Evolutionary conservation across 805 yeast species (phyloP), one percentile per base, ranked within the genome.

Genomic region (Lipomyces orientalis): DNA sequence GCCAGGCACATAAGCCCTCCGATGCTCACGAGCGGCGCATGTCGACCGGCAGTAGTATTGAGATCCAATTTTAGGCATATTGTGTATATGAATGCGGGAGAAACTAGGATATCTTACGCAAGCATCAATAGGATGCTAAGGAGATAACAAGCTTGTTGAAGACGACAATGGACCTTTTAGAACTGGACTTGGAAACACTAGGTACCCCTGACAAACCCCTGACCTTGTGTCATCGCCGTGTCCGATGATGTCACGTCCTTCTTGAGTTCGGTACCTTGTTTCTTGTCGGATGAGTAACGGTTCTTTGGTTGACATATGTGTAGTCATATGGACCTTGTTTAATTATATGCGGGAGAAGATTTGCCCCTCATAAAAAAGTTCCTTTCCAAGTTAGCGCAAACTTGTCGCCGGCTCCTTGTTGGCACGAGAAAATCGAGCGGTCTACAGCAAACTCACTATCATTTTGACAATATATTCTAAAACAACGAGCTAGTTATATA

Each of bases 21-120:
- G 49, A 39, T 39, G 49, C 49, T 14, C 49, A 39, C 49, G 49
- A 39, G 49, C 49, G n/a, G 49, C 49, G 49, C 49, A 39, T 39
- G 49, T 39, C 49, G 49, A 39, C 49, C 49, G 49, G 49, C 49
- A 39, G 49, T 39, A 39, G 49, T 39, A 39, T 16, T 39, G 49
- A 39, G 49, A 39, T 39, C 49, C 49, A 39, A 39, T 3, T 39
- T 39, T 39, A 39, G 49, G 49, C 49, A 39, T 39, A 39, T 39
- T 39, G 49, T 3, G 3, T 39, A 39, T 2, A 39, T 39, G 49
- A 16, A 16, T 12, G 49, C n/a, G n/a, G 49, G 49, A 39, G 49
- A 2, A 39, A 16, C 49, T n/a, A 14, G 49, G 49, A 39, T 39
- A 12, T 39, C n/a, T 39, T 39, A 14, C 49, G 49, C 49, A 39